These are phyloP conservation scores for Umbelopsis vinacea DNA, from an alignment of 192 early-diverging fungal genomes.

Conservation along the genomic window DNA sequence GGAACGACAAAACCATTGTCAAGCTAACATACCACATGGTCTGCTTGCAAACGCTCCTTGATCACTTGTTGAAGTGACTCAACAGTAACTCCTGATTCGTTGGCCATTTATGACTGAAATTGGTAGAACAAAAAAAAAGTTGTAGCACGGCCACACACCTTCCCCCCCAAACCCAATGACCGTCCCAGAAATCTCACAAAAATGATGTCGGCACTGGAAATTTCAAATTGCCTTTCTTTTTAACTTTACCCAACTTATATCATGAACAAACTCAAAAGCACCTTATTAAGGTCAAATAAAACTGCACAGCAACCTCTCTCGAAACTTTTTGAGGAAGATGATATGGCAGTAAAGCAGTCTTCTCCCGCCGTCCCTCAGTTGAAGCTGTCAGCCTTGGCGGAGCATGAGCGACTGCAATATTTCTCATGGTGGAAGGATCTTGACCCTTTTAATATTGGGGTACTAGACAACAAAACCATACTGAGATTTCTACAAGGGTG, in stretches of 20 bases:
- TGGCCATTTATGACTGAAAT: slow-evolving; percentile 27
- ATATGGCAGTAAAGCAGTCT: not conserved
- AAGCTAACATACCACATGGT: slow-evolving; percentile 38
- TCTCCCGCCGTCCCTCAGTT: slow-evolving; percentile 1
- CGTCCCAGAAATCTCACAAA: not conserved
- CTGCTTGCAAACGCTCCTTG: slow-evolving; percentile 41
- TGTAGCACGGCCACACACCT: too few relatives aligned
- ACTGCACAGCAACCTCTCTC: not conserved
- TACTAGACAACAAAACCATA: slow-evolving; percentile 25
- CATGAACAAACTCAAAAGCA: slow-evolving; percentile 14
- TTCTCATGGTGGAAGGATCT: slow-evolving; percentile 44
- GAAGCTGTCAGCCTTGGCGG: slow-evolving; percentile 13
- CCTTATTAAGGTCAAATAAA: slow-evolving; percentile 18
- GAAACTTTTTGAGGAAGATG: not conserved
- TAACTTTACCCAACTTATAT: not conserved
- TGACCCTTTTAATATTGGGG: slow-evolving; percentile 37
- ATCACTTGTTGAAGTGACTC: slow-evolving; percentile 38
- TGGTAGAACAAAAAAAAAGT: not conserved
- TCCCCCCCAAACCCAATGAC: too few relatives aligned
- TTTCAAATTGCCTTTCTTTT: not conserved
- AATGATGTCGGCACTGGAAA: not conserved
- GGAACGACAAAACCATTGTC: not conserved
- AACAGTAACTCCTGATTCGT: slow-evolving; percentile 39
- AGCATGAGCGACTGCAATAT: slow-evolving; percentile 12
- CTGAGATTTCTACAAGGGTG: slow-evolving; percentile 33